Evolutionary conservation across 805 yeast genomes (phyloP), one percentile per base, ranked within the genome.

Genomic region (Lipomyces spencermartinsiae): DNA sequence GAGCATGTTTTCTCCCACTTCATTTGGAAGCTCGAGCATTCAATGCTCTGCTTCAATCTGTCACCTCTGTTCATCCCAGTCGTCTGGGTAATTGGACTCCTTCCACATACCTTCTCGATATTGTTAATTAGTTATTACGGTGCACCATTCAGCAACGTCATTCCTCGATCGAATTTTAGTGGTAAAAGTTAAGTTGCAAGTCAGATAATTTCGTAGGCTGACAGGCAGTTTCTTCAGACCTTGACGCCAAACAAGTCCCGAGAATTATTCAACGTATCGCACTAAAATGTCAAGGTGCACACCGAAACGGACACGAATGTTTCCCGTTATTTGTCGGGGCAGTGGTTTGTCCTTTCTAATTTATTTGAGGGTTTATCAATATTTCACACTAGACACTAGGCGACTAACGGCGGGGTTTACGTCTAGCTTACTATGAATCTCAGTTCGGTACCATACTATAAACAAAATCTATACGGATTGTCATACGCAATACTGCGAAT

Each of bases 311-410:
- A 2, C 68, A 61, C n/a, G 71, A 67, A 43, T 63, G 67, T 37
- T 64, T 67, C 59, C 71, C 68, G 6, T 49, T 67, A 2, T 58
- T 67, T 22, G 68, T 64, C 14, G 71, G 63, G 14, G 68, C 68
- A 19, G 65, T 64, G n/a, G 71, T 64, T 34, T 19, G 67, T 63
- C 10, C 29, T 29, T 56, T 37, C 22, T n/a, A 37, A 10, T 10
- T 25, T 25, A 2, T 43, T n/a, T 14, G 35, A 34, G n/a, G 6
- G 43, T 22, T 25, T 19, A 33, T 37, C 46, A 25, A 14, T 34
- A 10, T 25, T 14, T n/a, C 46, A 34, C 7, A 31, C 12, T 9
- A 14, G 16, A 10, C 49, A 35, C 10, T 49, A 14, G 46, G 9
- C n/a, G 3, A 16, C 43, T 46, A 33, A 61, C 9, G 12, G 35